These are phyloP conservation scores for Penicillium samsonianum DNA, from an alignment of 495 filamentous ascomycete genomes.

Conservation along the genomic window DNA sequence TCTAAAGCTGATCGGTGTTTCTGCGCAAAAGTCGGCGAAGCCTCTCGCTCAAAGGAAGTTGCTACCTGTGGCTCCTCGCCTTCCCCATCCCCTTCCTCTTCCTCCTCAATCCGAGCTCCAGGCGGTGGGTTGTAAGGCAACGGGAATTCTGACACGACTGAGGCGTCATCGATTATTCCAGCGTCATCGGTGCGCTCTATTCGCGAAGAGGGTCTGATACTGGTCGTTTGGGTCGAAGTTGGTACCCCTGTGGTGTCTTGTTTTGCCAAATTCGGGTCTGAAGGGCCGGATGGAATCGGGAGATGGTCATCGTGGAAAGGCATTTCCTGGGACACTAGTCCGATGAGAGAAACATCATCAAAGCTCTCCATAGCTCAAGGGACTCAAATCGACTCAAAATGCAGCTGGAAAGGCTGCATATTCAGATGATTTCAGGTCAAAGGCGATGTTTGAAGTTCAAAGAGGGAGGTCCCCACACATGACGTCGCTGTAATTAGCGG, in stretches of 20 bases:
- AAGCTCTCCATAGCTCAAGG: constrained; percentile 39
- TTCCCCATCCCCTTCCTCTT: constrained; percentile 34
- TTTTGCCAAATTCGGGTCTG: constrained; percentile 9
- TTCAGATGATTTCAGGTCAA: not conserved
- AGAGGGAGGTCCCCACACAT: constrained; percentile 13
- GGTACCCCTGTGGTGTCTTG: constrained; percentile 16
- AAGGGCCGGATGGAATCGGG: constrained; percentile 11
- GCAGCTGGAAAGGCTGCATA: not conserved
- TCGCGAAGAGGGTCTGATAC: not conserved
- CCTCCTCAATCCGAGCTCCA: constrained; percentile 29
- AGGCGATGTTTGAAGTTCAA: constrained; percentile 7
- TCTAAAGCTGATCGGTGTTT: constrained; percentile 55
- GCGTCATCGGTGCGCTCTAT: constrained; percentile 11
- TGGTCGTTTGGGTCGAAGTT: constrained; percentile 7
- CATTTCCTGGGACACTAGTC: constrained; percentile 22
- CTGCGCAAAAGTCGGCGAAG: constrained; percentile 37
- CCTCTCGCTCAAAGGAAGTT: constrained; percentile 47
- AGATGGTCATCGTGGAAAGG: constrained; percentile 23
- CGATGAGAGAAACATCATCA: constrained; percentile 36
- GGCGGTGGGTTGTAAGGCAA: constrained; percentile 30
- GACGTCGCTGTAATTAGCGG: constrained; percentile 9
- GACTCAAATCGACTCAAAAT: not conserved
- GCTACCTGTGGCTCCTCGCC: constrained; percentile 47
- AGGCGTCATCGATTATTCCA: constrained; percentile 20
- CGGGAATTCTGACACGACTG: constrained; percentile 25